Evolutionary conservation across 1,284 basidiomycete genomes (phyloP), one percentile per base, ranked within the genome.

Genomic region (Leccinum pachyderme): DNA sequence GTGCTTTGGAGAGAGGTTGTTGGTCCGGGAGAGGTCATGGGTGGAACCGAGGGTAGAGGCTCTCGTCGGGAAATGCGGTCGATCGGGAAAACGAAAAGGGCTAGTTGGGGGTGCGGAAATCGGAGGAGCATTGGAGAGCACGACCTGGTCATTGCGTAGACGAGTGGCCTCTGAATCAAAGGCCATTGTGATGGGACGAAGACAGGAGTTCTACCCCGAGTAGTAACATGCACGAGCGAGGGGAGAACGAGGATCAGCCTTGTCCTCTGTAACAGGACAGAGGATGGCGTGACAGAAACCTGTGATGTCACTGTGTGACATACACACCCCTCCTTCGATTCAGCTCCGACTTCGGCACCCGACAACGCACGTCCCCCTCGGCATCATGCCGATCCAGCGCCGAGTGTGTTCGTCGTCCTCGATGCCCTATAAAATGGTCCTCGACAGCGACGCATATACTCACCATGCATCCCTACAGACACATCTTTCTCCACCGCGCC

Each of bases 41-140:
- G 78, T 64, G 32, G 77, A 73, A 56, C 79, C 76, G 53, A 80
- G 65, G 3, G 86, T 89, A 44, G 83, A 82, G 6, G 86, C 79
- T 71, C 86, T 79, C 35, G 77, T 79, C 53, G 83, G 86, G 47
- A 79, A 64, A 62, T 74, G 63, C 22, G 80, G 74, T 49, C 83
- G 79, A 63, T 83, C 82, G 58, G 77, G 72, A 29, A 77, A 62
- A 52, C 75, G 74, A 50, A 73, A 61, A 52, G 74, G 59, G 61
- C 63, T 72, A 3, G 63, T 45, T 15, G 74, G 64, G 13, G 74
- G 72, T 9, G 71, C 67, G 46, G 73, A 73, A 55, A 66, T 63
- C 46, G 74, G 72, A 52, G 50, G 51, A 3, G 52, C 52, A 50
- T 31, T 53, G 27, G 52, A 35, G 33, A 27, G 41, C 31, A 39